A percentile compares a stretch with the other conserved stretches of the same genome.
Evolutionary conservation across 169 alveolate genomes (phyloP).

Genomic region (Eimeria praecox): DNA sequence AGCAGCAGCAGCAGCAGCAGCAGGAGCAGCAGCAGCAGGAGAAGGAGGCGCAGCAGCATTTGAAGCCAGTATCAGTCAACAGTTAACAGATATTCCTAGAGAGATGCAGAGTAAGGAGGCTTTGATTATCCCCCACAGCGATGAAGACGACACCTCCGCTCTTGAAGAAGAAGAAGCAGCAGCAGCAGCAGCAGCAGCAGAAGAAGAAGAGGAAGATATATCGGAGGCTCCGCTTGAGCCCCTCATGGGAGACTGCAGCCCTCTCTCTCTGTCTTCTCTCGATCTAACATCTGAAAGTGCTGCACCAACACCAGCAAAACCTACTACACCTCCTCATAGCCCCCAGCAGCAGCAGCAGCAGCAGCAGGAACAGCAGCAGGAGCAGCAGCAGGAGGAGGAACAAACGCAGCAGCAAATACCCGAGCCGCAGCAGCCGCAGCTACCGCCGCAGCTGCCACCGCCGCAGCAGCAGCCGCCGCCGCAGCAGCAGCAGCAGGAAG

Average conservation of each 20-base stretch:
- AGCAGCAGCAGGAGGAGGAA: background rate
- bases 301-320: background rate
- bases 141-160: background rate
- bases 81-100: background rate
- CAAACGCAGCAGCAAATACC: background rate
- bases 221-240: background rate
- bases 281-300: background rate
- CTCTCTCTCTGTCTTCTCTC: background rate
- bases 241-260: background rate
- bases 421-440: background rate
- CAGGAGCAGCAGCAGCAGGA: background rate
- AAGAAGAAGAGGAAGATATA: background rate
- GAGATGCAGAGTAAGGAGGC: background rate
- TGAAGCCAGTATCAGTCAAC: background rate
- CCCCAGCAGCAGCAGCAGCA: background rate
- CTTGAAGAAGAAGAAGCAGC: background rate
- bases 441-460: background rate
- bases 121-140: background rate
- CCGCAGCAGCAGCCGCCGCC: background rate
- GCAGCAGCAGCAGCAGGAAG: background rate
- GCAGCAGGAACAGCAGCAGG: background rate
- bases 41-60: background rate
- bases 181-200: slow-evolving; percentile 15
- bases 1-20: slow-evolving; percentile 1
- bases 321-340: background rate